Percentiles rank a stretch among this genome's conserved stretches.
Evolutionary conservation across 192 early-diverging fungal species (phyloP).

Genomic region (Backusella luteola): DNA sequence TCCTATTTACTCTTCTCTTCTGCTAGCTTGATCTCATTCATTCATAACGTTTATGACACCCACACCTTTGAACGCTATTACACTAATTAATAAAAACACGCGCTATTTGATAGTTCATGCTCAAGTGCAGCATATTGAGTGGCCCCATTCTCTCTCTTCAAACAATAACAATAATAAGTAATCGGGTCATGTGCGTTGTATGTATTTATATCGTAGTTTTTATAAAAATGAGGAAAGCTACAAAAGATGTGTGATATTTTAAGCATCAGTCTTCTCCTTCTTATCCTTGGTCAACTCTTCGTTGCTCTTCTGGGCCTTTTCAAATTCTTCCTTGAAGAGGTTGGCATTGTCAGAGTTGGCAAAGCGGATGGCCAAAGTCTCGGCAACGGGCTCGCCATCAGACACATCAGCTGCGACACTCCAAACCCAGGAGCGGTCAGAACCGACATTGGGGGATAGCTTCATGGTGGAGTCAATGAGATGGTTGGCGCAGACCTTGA

Average conservation of each 20-base stretch:
- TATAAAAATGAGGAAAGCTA: neutral
- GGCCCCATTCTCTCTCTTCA: neutral
- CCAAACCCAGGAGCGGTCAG: conserved; percentile 99
- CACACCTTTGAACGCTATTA: neutral
- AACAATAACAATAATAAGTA: neutral
- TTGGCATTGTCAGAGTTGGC: conserved; percentile 94
- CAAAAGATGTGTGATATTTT: conserved; percentile 7
- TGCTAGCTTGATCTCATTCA: no score
- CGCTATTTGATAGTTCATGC: neutral
- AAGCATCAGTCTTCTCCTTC: conserved; percentile 31
- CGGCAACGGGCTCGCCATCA: conserved; percentile 80
- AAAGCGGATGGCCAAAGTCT: conserved; percentile 94
- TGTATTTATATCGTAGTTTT: neutral
- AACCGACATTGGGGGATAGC: conserved; percentile 92
- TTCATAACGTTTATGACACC: no score
- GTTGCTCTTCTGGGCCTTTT: conserved; percentile 64
- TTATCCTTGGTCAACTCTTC: conserved; percentile 33
- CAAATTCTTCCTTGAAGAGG: conserved; percentile 89
- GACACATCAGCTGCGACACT: conserved; percentile 86
- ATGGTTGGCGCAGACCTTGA: conserved; percentile 99
- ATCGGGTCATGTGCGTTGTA: neutral
- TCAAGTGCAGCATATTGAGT: neutral
- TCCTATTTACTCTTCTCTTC: no score
- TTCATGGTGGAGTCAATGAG: conserved; percentile 85
- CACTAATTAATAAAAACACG: neutral